Conservation (phyloP, 441 rosid genomes). For the Pelargonium cotyledonis region DNA sequence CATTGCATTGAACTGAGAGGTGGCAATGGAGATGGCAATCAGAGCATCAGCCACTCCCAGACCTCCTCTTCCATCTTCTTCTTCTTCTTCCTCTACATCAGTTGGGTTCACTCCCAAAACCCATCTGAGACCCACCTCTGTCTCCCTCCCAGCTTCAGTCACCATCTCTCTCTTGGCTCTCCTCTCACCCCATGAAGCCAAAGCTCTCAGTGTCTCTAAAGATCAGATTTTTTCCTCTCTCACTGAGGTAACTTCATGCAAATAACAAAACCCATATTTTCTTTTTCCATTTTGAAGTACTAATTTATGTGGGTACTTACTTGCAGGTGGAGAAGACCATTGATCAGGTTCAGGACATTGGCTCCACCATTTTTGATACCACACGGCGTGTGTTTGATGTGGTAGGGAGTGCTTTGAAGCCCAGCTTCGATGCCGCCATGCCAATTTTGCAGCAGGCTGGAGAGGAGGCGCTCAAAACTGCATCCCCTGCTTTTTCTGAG, state of each 20-base stretch:
- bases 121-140: slow-evolving; percentile 38
- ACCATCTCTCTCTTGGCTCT: slow-evolving; percentile 58
- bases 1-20: slow-evolving; percentile 11
- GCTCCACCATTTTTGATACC: slow-evolving; percentile 51
- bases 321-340: slow-evolving; percentile 74
- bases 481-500: slow-evolving; percentile 78
- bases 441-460: slow-evolving; percentile 70
- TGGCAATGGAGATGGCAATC: slow-evolving; percentile 50
- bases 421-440: slow-evolving; percentile 56
- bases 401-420: slow-evolving; percentile 63
- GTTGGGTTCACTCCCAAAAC: too few species aligned
- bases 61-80: slow-evolving; percentile 26
- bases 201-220: slow-evolving; percentile 55
- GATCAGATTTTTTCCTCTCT: slow-evolving; percentile 85
- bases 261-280: background rate
- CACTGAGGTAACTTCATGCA: slow-evolving; percentile 41
- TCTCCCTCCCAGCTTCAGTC: slow-evolving; percentile 57
- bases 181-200: slow-evolving; percentile 53
- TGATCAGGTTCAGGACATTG: slow-evolving; percentile 58
- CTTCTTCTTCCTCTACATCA: too few species aligned
- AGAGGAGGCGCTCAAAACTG: slow-evolving; percentile 61
- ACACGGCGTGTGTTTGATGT: slow-evolving; percentile 51
- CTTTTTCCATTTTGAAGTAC: background rate
- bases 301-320: background rate
- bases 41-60: slow-evolving; percentile 38